Evolutionary conservation across 805 yeast species (phyloP), one percentile per base, ranked within the genome.

Genomic region (Komagataella populi): DNA sequence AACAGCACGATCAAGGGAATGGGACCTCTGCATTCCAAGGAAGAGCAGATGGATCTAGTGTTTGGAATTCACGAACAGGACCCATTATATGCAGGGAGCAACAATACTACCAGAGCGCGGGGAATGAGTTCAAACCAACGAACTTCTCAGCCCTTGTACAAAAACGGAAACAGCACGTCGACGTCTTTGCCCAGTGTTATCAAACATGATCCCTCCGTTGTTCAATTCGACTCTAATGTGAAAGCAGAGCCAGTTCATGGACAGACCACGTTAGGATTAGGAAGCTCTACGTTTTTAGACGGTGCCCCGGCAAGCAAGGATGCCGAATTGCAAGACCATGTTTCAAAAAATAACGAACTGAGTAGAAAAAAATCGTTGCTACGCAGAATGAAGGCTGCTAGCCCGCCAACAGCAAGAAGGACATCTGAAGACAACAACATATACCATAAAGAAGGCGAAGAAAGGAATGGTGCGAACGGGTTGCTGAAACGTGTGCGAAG

Each of bases 261-360:
- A 17, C 78, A 79, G 48, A 75, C 85, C 2, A 86, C 97, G 1
- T 74, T 84, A 50, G 99, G 99, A 1, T 73, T 93, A 46, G 99
- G 99, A 2, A 78, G 91, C 1, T 77, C 96, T 2, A 91, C 99
- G 0, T 91, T 91, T 63, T 64, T 91, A 54, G 96, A 93, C 65
- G 99, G 99, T 43, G 93, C 97, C 0, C 98, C 98, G 12, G 99
- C 97, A 4, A 67, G 83, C 51, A 65, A 67, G 23, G 63, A 64
- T 16, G 78, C 76, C n/a, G 66, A 65, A 16, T 57, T 57, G 44
- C 73, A 70, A 44, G 39, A 30, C 14, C 39, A 30, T 30, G 73
- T 67, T 45, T 61, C 64, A 4, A 52, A 44, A 30, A 61, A 61
- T 14, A 66, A 74, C 17, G 82, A 81, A 1, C 67, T 90, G 54